Evolutionary conservation across 495 filamentous ascomycete genomes (phyloP).

Genomic region (Alectoria sarmentosa): DNA sequence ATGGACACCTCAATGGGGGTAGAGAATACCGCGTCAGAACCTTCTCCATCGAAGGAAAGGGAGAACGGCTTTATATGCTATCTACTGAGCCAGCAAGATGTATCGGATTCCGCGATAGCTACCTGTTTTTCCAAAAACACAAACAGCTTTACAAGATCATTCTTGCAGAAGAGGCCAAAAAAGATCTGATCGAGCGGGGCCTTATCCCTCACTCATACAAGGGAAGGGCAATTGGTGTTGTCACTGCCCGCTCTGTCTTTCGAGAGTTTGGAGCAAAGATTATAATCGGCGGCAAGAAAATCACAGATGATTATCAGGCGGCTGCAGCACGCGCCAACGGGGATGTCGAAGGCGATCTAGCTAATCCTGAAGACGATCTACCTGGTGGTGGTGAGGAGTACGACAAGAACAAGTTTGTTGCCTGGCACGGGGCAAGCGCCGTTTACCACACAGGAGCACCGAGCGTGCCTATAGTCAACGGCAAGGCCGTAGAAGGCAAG

Average conservation of each 20-base stretch:
- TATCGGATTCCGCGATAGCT: constrained; percentile 93
- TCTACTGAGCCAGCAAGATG: constrained; percentile 95
- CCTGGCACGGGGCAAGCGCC: constrained; percentile 92
- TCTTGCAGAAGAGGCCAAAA: constrained; percentile 85
- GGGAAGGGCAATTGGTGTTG: constrained; percentile 92
- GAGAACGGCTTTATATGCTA: constrained; percentile 91
- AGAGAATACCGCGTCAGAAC: constrained; percentile 91
- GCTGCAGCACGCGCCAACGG: constrained; percentile 69
- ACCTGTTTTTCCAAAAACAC: constrained; percentile 97
- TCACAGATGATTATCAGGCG: constrained; percentile 87
- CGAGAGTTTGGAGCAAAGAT: constrained; percentile 93
- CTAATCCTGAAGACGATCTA: constrained; percentile 75
- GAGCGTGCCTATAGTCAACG: constrained; percentile 65
- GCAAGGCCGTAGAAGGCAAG: constrained; percentile 63
- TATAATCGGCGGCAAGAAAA: constrained; percentile 77
- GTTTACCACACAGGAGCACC: constrained; percentile 85
- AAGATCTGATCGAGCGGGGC: constrained; percentile 85
- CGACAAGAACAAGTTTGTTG: constrained; percentile 94
- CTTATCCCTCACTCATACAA: constrained; percentile 98
- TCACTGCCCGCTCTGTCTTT: constrained; percentile 93
- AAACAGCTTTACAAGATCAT: constrained; percentile 93
- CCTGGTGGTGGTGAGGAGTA: constrained; percentile 66
- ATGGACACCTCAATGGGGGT: constrained; percentile 70
- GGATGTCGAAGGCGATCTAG: constrained; percentile 81
- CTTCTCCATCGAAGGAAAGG: constrained; percentile 79